Evolutionary conservation across 352 stramenopile species (phyloP), one percentile per base, ranked within the genome.

Genomic region (Pythium brassicae): DNA sequence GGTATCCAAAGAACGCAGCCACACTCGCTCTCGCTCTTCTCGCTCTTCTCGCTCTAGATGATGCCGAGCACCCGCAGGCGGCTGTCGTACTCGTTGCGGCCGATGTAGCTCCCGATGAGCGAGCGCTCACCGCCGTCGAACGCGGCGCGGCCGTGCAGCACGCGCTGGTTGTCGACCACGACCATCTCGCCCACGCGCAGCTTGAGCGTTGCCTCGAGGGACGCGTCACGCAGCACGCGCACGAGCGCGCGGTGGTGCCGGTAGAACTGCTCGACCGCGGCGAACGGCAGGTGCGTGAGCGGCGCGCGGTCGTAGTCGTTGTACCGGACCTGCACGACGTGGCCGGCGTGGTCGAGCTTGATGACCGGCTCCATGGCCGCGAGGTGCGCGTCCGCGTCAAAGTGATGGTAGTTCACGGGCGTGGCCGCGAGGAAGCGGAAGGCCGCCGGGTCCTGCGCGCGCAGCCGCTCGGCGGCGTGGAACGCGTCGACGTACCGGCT

Each of bases 71-170:
- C 70, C 25, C 84, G 84, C n/a, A 94, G 69, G 12, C 84, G 76
- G 53, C 82, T 92, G 48, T 94, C 84, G 61, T 91, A 96, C 63
- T 94, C 84, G 49, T 69, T 92, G 47, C 75, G 79, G 26, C 85
- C 84, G 53, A 96, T 94, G 76, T 96, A 96, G 65, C 86, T 94
- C 19, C 86, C 86, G 53, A 96, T 86, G 34, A 96, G 71, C 34
- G 83, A 83, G 26, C 86, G 78, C 11, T 89, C 79, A 37, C 80
- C 77, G 34, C 85, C 84, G 9, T 80, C 59, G 57, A 96, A 96
- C 15, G 83, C 83, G 40, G 88, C 63, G 29, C 86, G 86, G 10
- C 78, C 86, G 56, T 95, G 86, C 70, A 92, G 77, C 40, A 96
- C 84, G 27, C 86, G 83, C 43, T 94, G 83, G 68, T 96, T 96